Evolutionary conservation across 129 eudicot species (phyloP), one percentile per base, ranked within the genome.

Genomic region (Flaveria linearis): DNA sequence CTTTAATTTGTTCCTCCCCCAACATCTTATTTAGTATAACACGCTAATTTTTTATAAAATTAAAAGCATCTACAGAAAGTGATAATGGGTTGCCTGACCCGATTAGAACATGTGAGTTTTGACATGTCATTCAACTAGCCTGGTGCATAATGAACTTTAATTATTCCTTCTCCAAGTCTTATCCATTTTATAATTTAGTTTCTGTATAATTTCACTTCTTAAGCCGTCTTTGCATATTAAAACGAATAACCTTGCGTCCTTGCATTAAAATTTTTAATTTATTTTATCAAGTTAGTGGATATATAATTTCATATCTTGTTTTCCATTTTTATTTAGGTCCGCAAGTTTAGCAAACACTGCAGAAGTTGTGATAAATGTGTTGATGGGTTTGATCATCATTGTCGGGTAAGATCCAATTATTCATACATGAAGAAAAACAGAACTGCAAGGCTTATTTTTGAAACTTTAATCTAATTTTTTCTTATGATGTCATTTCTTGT

Each of bases 291-390:
- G 55, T 10, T 17, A 36, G 33, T 41, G 1, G 65, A 52, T 25
- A 50, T 17, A 14, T 41, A n/a, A 67, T 45, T 58, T 46, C 47
- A 61, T 14, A 41, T 73, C 14, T 73, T 66, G 79, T 53, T 56
- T 73, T 30, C 13, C 9, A 30, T 71, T 18, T 18, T 74, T 51
- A 30, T 86, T 61, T 87, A 94, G 99, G 99, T 94, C 45, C 93
- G 94, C 76, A 91, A 91, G 78, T 95, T 75, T 88, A 95, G 99
- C 86, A 95, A 95, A 83, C 99, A 91, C 74, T 95, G 99, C 84
- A 86, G 99, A 88, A 95, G 99, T 71, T 95, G 99, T 85, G 99
- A 95, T 82, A 95, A 95, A 84, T 95, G 99, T 33, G 99, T 91
- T 41, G 99, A 95, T 72, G 97, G 93, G 72, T 91, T 95, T 76